Evolutionary conservation across 73 alveolate genomes (phyloP), one percentile per base, ranked within the genome.

Genomic region (Paramecium biaurelia): DNA sequence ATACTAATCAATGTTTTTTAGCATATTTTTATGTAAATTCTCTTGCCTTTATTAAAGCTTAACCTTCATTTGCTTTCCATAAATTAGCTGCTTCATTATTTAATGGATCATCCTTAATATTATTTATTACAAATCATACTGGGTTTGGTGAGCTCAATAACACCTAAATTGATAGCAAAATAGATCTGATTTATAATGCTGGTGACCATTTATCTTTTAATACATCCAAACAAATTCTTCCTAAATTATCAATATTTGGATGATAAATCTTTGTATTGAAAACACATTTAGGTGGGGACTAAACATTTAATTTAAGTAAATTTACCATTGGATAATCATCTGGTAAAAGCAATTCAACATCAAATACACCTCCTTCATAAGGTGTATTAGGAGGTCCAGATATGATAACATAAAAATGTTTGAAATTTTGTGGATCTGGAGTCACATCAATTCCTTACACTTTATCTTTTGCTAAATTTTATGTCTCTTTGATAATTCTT

Each of bases 161-260:
- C 41, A 97, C 95, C 92, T 97, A 96, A 47, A 97, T 96, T 12
- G 98, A 93, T 38, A 97, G 85, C 76, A 97, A 89, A 4, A 96
- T 98, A 2, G 98, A 93, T 93, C 99, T 95, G 72, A 97, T 97
- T 93, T 96, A 93, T 32, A 96, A 93, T 21, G 99, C 99, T 7
- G 99, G 99, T 87, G 97, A 87, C 99, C 99, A 97, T 82, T 97
- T 96, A 57, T 97, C 96, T 92, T 96, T 95, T 85, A 97, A 92
- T 42, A 97, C 94, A 92, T 97, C 99, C 57, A 97, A 92, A 76
- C 99, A 97, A 47, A 97, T 97, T 95, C 99, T 95, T 57, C 99
- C 99, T 47, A 95, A 93, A 82, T 92, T 92, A 93, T 96, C 99
- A 90, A 97, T 97, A 85, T 97, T 96, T 11, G 99, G 99, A 92